A percentile compares a stretch with the other conserved stretches of the same genome.
phyloP scores from a whole-genome alignment of 805 yeast genomes.

The Candida namnaoensis region DNA sequence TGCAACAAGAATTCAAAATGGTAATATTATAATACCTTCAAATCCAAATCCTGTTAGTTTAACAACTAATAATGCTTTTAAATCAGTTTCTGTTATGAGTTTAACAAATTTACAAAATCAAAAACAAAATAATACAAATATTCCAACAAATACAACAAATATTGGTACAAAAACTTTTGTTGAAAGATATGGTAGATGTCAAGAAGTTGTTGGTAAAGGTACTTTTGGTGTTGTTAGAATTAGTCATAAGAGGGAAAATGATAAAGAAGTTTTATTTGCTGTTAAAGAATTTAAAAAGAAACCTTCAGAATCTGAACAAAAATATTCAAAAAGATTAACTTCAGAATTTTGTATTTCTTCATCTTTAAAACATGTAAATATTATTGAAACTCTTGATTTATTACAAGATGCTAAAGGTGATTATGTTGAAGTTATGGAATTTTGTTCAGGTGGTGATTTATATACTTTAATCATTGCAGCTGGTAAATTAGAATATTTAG shows the following conservation, averaged over 20 bases:
- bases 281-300: slow-evolving; percentile 77
- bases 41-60: background rate
- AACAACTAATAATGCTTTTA: background rate
- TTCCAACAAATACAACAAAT: slow-evolving; percentile 2
- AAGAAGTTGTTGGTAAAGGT: slow-evolving; percentile 90
- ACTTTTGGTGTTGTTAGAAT: slow-evolving; percentile 91
- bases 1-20: slow-evolving; percentile 20
- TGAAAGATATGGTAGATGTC: slow-evolving; percentile 90
- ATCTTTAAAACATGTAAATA: slow-evolving; percentile 67
- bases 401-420: slow-evolving; percentile 77
- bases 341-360: slow-evolving; percentile 80
- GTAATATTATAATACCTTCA: background rate
- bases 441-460: slow-evolving; percentile 75
- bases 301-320: slow-evolving; percentile 52
- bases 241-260: slow-evolving; percentile 55
- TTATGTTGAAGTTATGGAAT: slow-evolving; percentile 82
- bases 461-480: slow-evolving; percentile 66
- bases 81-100: background rate
- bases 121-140: slow-evolving; percentile 5
- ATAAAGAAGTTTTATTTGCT: slow-evolving; percentile 55
- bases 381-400: slow-evolving; percentile 68
- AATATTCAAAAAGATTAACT: slow-evolving; percentile 66
- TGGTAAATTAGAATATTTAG: slow-evolving; percentile 72
- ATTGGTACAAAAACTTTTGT: slow-evolving; percentile 49
- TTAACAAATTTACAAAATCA: background rate